phyloP scores from a whole-genome alignment of 176 grass and related monocot species.

The Aegilops speltoides region DNA sequence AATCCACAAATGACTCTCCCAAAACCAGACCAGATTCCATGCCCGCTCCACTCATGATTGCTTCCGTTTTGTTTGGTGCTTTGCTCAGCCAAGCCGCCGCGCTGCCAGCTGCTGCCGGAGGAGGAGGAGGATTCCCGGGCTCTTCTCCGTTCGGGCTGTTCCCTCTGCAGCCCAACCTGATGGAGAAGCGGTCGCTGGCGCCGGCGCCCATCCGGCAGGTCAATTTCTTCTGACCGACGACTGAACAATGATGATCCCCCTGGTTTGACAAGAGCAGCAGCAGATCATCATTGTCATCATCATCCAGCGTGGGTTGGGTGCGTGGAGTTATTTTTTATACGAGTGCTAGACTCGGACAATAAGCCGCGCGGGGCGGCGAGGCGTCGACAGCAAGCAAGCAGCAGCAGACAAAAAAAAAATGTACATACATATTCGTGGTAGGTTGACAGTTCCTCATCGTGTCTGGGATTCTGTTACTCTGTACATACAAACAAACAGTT shows the following conservation, averaged over 20 bases:
- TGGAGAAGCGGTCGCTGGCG: constrained; percentile 57
- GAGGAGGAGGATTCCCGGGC: constrained; percentile 22
- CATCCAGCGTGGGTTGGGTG: neutral
- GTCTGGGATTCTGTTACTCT: neutral
- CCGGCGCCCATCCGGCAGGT: constrained; percentile 65
- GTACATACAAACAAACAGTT: constrained; percentile 39
- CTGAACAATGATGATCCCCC: neutral
- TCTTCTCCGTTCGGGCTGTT: constrained; percentile 42
- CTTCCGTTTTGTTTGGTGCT: neutral
- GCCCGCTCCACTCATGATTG: neutral
- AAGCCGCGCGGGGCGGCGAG: constrained; percentile 7
- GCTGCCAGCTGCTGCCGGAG: constrained; percentile 22
- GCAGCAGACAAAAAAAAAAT: constrained; percentile 10
- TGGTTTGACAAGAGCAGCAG: neutral
- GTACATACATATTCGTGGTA: constrained; percentile 32
- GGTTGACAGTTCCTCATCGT: neutral
- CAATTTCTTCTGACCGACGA: constrained; percentile 60
- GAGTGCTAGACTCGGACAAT: constrained; percentile 37
- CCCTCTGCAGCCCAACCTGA: constrained; percentile 42
- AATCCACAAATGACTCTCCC: neutral
- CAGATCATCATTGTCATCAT: neutral
- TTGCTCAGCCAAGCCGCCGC: constrained; percentile 43
- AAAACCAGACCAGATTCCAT: neutral
- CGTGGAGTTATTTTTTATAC: neutral
- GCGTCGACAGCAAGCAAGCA: too few relatives aligned